Base-by-base conservation (phyloP, 108 stramenopile genomes). In the Chaetoceros tenuissimus region DNA sequence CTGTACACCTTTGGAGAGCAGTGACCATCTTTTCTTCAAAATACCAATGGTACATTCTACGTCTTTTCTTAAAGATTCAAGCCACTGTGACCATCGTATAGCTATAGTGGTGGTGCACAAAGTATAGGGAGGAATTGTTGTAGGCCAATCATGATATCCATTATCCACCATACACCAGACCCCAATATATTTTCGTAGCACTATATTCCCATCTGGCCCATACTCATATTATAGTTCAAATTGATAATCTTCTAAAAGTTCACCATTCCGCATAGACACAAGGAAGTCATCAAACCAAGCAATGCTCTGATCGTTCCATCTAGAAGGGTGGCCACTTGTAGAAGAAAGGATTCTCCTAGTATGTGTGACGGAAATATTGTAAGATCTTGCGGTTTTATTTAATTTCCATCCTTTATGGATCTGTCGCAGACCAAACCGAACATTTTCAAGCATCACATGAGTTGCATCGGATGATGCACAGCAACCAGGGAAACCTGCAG, bases 31-130 rank as follows among this genome's bases (percentile, higher is more conserved):
- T 1, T 20, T 62, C 59, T 66, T 75, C 24, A 70, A 51, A 45
- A 74, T 74, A 3, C 70, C 70, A 55, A 77, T 71, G 1, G 60
- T 54, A 52, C 78, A 78, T 56, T 78, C 77, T 18, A 73, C 72
- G 67, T 73, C 72, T 28, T 78, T 78, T 2, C 77, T 30, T 22
- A 73, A 18, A 47, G 72, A 71, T 58, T 78, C 72, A 18, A 73
- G 16, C 20, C 59, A 60, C n/a, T 51, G 21, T 2, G 31, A 46
- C 61, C 55, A 73, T 20, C 55, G 23, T 21, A 48, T 18, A 48
- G 21, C 18, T 7, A 48, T 19, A 0, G 28, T 3, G 8, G 18
- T 51, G 5, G 18, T 22, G 1, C 26, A 25, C 48, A 50, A 17
- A 45, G 54, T 63, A 23, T 34, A 57, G 10, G 76, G 68, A 46